Evolutionary conservation across 768 basidiomycete genomes (phyloP).

Genomic region (Tulasnella sp.): DNA sequence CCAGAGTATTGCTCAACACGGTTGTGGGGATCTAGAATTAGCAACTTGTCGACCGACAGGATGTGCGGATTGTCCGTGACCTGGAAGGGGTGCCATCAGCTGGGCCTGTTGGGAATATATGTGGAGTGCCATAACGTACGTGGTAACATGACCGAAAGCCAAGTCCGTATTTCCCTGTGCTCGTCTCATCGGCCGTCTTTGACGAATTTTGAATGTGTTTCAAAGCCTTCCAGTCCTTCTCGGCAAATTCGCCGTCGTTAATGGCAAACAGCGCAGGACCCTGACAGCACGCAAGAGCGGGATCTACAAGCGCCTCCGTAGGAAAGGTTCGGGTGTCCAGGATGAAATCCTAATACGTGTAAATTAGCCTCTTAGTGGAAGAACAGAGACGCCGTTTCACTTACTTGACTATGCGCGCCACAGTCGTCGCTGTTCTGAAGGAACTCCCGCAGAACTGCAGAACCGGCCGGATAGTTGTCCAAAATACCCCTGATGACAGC

Average conservation of each 20-base stretch:
- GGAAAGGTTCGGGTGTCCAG: background rate
- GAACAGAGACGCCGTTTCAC: background rate
- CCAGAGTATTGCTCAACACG: background rate
- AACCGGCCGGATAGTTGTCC: background rate
- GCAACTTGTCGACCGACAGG: background rate
- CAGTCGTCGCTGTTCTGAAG: background rate
- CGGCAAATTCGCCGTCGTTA: background rate
- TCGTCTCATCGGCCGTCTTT: background rate
- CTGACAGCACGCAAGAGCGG: background rate
- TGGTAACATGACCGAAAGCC: constrained; percentile 5
- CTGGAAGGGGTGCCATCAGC: too few species aligned
- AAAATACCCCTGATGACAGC: background rate
- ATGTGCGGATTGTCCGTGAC: constrained; percentile 8
- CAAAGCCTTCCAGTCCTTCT: background rate
- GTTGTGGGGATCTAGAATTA: constrained; percentile 1
- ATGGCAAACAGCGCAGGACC: constrained; percentile 4
- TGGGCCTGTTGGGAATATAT: too few species aligned
- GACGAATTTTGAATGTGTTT: background rate
- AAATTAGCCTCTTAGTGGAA: background rate
- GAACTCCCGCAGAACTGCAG: background rate
- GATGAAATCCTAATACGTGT: background rate
- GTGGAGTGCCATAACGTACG: too few species aligned
- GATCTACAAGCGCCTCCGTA: background rate
- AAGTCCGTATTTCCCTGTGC: constrained; percentile 3
- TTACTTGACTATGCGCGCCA: background rate